These are phyloP conservation scores for Pterulicium gracile DNA, from an alignment of 1,284 basidiomycete species.

Conservation along the genomic window DNA sequence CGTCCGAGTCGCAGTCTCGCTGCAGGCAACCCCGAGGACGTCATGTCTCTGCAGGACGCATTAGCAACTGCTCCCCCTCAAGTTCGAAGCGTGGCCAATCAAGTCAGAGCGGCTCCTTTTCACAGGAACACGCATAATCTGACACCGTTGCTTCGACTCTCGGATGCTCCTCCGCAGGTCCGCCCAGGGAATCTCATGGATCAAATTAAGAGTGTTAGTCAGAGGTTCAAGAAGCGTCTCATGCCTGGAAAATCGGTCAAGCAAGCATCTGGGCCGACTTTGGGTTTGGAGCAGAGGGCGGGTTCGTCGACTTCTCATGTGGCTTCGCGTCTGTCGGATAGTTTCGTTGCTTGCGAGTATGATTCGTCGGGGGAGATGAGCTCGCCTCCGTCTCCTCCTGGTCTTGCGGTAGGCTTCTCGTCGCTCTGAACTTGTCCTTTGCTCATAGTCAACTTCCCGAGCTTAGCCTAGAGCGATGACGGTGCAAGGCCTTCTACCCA, in stretches of 20 bases:
- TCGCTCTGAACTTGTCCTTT: no score
- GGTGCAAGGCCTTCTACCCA: no score
- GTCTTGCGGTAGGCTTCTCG: not conserved
- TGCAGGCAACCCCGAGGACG: not conserved
- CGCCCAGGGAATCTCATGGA: not conserved
- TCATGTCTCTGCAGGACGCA: not conserved
- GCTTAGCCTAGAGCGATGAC: no score
- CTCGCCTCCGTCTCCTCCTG: conserved; percentile 1
- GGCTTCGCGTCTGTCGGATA: no score
- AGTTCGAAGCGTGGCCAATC: not conserved
- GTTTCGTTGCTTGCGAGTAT: no score
- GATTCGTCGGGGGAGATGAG: no score
- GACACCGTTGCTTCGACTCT: not conserved
- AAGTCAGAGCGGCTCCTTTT: not conserved
- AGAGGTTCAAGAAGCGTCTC: not conserved
- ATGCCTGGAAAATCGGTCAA: no score
- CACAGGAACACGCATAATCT: not conserved
- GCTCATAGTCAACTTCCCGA: no score
- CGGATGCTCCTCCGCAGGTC: not conserved
- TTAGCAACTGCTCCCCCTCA: not conserved
- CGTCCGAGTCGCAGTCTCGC: no score
- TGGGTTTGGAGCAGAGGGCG: no score
- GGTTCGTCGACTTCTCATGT: no score
- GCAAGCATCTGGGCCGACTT: no score
- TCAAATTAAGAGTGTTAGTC: not conserved